These are phyloP conservation scores for Leccinum rimulosum DNA, from an alignment of 768 basidiomycete species.

Conservation along the genomic window DNA sequence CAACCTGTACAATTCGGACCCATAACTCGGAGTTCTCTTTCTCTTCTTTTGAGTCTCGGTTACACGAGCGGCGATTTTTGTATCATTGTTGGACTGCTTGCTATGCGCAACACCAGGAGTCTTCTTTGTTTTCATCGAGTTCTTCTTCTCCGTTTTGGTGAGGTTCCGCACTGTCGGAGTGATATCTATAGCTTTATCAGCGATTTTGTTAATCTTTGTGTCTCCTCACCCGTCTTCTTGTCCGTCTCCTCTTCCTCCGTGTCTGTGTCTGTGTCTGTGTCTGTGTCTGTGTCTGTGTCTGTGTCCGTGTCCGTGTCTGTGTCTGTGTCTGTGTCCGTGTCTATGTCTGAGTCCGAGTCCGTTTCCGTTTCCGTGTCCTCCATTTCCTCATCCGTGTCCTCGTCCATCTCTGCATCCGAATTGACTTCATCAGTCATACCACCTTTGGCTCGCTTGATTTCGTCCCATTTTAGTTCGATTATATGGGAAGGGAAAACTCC, in stretches of 20 bases:
- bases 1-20: slow-evolving; percentile 18
- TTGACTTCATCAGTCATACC: not conserved
- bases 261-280: not conserved
- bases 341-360: no score
- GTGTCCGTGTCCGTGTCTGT: no score
- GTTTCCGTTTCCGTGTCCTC: no score
- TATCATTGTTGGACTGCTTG: not conserved
- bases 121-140: not conserved
- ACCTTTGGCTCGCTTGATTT: not conserved
- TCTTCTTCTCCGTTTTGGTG: not conserved
- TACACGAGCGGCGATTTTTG: not conserved
- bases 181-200: not conserved
- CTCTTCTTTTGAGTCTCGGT: not conserved
- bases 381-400: not conserved
- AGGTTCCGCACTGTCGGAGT: not conserved
- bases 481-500: not conserved
- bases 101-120: not conserved
- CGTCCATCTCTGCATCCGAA: not conserved
- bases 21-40: slow-evolving; percentile 26
- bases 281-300: no score
- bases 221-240: not conserved
- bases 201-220: not conserved
- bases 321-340: no score
- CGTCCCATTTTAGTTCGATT: not conserved
- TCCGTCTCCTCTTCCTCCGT: not conserved